phyloP scores from a whole-genome alignment of 2,329 filamentous ascomycete species.

The Colletotrichum sansevieriae region DNA sequence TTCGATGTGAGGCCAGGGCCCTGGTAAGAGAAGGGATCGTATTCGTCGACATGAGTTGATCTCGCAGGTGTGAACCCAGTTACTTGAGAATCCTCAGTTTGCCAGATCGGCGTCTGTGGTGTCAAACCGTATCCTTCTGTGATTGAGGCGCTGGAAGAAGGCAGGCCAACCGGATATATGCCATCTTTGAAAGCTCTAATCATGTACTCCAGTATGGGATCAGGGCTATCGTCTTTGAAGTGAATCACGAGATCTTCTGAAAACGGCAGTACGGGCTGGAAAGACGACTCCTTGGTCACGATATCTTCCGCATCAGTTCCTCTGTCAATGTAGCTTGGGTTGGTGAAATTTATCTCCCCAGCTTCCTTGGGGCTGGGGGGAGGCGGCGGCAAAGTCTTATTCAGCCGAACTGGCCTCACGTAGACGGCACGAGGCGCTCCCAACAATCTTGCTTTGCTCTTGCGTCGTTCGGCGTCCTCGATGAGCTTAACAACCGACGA shows the following conservation, averaged over 20 bases:
- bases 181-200: slow-evolving; percentile 61
- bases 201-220: slow-evolving; percentile 60
- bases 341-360: slow-evolving; percentile 42
- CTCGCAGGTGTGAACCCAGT: slow-evolving; percentile 20
- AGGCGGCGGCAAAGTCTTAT: slow-evolving; percentile 47
- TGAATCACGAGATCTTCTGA: slow-evolving; percentile 69
- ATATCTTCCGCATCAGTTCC: slow-evolving; percentile 49
- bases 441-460: slow-evolving; percentile 45
- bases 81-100: slow-evolving; percentile 20
- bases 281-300: slow-evolving; percentile 44
- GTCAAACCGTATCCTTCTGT: slow-evolving; percentile 28
- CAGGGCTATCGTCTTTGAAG: slow-evolving; percentile 59
- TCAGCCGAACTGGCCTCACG: slow-evolving; percentile 48
- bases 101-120: slow-evolving; percentile 21
- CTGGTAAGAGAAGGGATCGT: slow-evolving; percentile 61
- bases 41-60: slow-evolving; percentile 52
- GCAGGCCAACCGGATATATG: slow-evolving; percentile 48
- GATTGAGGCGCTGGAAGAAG: slow-evolving; percentile 23
- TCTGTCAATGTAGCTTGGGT: slow-evolving; percentile 38
- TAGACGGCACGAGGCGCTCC: slow-evolving; percentile 50
- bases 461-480: slow-evolving; percentile 43
- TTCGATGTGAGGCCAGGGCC: slow-evolving; percentile 11
- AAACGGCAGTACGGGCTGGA: slow-evolving; percentile 63
- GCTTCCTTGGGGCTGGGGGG: slow-evolving; percentile 42
- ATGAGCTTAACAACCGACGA: slow-evolving; percentile 47